A percentile compares a stretch with the other conserved stretches of the same genome.
These are phyloP conservation scores for Colletotrichum tanaceti DNA, from an alignment of 2,329 filamentous ascomycete species.

Conservation along the genomic window DNA sequence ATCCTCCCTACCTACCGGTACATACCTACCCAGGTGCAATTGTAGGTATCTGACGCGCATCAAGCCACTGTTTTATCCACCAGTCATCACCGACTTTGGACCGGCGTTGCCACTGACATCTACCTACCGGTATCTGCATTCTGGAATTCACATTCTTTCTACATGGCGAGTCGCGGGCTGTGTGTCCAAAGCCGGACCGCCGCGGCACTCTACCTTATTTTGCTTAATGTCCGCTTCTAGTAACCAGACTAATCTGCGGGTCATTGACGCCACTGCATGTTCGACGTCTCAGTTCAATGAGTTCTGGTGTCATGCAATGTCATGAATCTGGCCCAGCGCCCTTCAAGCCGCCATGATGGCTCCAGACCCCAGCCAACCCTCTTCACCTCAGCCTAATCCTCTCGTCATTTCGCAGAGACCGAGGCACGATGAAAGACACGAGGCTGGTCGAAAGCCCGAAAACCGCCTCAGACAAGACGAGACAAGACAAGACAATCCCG, in stretches of 20 bases:
- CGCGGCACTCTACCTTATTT: background rate
- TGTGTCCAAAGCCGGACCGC: background rate
- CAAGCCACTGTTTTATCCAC: background rate
- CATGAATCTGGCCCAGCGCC: background rate
- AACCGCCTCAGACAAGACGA: background rate
- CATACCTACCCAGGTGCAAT: no score
- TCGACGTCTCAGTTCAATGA: background rate
- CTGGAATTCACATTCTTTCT: background rate
- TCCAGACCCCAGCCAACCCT: background rate
- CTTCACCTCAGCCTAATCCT: background rate
- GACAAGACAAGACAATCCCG: constrained; percentile 1
- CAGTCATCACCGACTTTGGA: background rate
- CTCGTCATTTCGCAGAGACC: constrained; percentile 24
- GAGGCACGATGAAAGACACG: constrained; percentile 29
- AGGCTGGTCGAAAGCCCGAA: constrained; percentile 1
- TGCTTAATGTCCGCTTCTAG: background rate
- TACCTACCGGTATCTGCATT: no score
- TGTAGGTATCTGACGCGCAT: background rate
- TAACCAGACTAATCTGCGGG: background rate
- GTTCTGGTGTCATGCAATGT: background rate
- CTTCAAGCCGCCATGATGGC: constrained; percentile 16
- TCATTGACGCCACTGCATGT: constrained; percentile 2
- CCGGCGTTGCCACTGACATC: background rate
- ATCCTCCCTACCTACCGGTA: no score
- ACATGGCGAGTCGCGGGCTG: background rate